phyloP scores from a whole-genome alignment of 78 protist genomes.

The Neovahlkampfia damariscottae region DNA sequence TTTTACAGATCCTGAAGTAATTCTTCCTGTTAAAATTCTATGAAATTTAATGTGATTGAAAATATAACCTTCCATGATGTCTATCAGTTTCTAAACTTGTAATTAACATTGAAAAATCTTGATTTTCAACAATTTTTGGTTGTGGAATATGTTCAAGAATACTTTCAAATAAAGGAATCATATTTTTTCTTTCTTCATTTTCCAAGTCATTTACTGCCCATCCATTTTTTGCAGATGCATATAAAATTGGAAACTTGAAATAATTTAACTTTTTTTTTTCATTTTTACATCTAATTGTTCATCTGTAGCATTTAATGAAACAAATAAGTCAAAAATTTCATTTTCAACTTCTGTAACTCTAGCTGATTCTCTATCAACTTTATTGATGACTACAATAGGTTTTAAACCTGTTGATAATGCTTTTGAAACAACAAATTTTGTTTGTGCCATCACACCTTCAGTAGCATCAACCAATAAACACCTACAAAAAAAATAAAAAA shows the following conservation, averaged over 20 bases:
- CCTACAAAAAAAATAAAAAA: no score
- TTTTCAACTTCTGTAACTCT: constrained; percentile 30
- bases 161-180: constrained; percentile 63
- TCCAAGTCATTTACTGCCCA: constrained; percentile 23
- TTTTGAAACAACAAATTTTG: constrained; percentile 76
- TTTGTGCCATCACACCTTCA: constrained; percentile 84
- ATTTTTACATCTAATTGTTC: constrained; percentile 73
- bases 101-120: constrained; percentile 54
- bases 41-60: no score
- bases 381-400: constrained; percentile 81
- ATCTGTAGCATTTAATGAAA: constrained; percentile 58
- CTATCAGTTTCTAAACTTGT: constrained; percentile 51
- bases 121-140: not conserved
- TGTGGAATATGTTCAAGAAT: constrained; percentile 36
- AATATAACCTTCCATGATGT: not conserved
- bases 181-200: constrained; percentile 24
- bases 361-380: constrained; percentile 55
- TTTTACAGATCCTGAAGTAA: constrained; percentile 43
- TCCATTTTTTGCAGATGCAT: constrained; percentile 70
- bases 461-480: constrained; percentile 79
- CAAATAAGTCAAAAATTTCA: constrained; percentile 66
- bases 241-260: constrained; percentile 67
- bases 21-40: constrained; percentile 53
- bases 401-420: constrained; percentile 42
- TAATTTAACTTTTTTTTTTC: no score